Percentiles rank a stretch among this genome's conserved stretches.
phyloP scores from a whole-genome alignment of 805 yeast species.

The Saturnispora kantuleensis region DNA sequence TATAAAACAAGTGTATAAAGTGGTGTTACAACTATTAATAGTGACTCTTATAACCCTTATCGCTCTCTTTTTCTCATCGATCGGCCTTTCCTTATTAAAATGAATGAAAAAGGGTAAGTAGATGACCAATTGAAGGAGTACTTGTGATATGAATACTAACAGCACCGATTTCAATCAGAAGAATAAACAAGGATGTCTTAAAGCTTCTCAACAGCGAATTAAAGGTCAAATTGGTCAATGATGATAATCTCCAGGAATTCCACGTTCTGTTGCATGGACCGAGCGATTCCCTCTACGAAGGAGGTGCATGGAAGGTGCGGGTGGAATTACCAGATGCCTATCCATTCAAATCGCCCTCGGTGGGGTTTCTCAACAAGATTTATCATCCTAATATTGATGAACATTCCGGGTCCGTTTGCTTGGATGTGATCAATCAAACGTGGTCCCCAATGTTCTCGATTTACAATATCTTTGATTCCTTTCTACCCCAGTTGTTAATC shows the following conservation, averaged over 20 bases:
- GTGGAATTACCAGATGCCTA: conserved; percentile 93
- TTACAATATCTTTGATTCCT: conserved; percentile 82
- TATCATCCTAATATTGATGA: conserved; percentile 96
- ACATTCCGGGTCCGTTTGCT: conserved; percentile 81
- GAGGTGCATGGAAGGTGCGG: conserved; percentile 82
- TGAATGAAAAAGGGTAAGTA: conserved; percentile 3
- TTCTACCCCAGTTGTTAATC: conserved; percentile 80
- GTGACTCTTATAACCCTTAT: too few relatives aligned
- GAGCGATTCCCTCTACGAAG: conserved; percentile 74
- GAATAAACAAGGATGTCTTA: conserved; percentile 94
- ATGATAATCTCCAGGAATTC: conserved; percentile 82
- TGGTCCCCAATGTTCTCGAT: conserved; percentile 98
- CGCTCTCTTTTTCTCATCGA: not conserved
- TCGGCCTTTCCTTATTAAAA: not conserved
- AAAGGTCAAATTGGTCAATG: conserved; percentile 63
- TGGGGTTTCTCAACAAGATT: conserved; percentile 84
- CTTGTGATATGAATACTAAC: conserved; percentile 3
- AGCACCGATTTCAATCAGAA: conserved; percentile 27
- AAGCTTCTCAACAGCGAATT: conserved; percentile 90
- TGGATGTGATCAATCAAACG: conserved; percentile 93
- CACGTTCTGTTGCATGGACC: conserved; percentile 84
- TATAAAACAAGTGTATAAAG: too few relatives aligned
- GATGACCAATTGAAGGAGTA: not conserved
- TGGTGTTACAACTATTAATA: too few relatives aligned
- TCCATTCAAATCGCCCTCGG: conserved; percentile 92